Evolutionary conservation across 208 protist species (phyloP), one percentile per base, ranked within the genome.

Genomic region (Acanthamoeba lenticulata): DNA sequence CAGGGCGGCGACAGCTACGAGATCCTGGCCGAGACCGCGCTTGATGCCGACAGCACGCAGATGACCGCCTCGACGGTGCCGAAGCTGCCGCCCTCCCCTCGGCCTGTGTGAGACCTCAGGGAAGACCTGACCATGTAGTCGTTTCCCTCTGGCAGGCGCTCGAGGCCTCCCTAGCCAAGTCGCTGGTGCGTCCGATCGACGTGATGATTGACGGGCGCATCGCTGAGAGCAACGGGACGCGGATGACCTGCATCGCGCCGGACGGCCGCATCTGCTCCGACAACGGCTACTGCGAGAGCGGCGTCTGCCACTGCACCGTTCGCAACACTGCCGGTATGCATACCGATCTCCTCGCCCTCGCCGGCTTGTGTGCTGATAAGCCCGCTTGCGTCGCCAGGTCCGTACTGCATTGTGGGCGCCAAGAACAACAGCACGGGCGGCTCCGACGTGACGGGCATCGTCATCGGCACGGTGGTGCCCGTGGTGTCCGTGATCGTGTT

Each of bases 291-390:
- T 89, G 81, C 81, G 24, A 45, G n/a, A 21, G 5, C 34, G 81
- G 81, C 1, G 81, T 89, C 44, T 89, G 81, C n/a, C 81, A 89
- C 7, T 89, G 81, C 81, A 89, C 81, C 29, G 81, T 40, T 0
- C 32, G 4, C 81, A 40, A 62, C 2, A 34, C 81, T 27, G 81
- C 47, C 5, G 81, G 81, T 89, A 89, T 34, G 24, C 36, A 0
- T 9, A 9, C 15, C 47, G 11, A 9, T 24, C 47, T n/a, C 3
- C 17, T 21, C 24, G 24, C 24, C 0, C 55, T n/a, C 15, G 55
- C n/a, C n/a, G n/a, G n/a, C n/a, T n/a, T n/a, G n/a, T n/a, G n/a
- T n/a, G n/a, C n/a, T n/a, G n/a, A n/a, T n/a, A n/a, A n/a, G n/a
- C n/a, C n/a, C n/a, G n/a, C n/a, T n/a, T n/a, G n/a, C n/a, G n/a